These are phyloP conservation scores for Aspergillus incahuasiensis DNA, from an alignment of 495 filamentous ascomycete species.

Conservation along the genomic window DNA sequence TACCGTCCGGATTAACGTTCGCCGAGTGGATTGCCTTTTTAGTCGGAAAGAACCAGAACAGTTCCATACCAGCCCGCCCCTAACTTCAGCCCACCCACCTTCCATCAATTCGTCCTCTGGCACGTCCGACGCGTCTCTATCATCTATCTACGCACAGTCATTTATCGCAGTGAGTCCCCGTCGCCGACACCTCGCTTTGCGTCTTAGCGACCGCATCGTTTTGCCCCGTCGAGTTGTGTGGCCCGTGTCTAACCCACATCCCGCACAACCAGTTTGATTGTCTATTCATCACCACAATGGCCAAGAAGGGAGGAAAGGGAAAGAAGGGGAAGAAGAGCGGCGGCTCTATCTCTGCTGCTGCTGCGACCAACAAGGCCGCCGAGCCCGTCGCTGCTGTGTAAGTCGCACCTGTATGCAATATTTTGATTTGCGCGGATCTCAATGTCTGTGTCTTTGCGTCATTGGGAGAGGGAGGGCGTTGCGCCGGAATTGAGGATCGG, in stretches of 20 bases:
- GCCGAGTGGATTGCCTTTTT: constrained; percentile 18
- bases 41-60: constrained; percentile 19
- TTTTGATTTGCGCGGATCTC: neutral
- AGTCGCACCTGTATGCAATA: constrained; percentile 16
- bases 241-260: constrained; percentile 11
- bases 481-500: neutral
- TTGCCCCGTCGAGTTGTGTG: constrained; percentile 14
- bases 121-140: neutral
- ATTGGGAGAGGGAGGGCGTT: neutral
- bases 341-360: constrained; percentile 22
- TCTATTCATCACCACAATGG: constrained; percentile 25
- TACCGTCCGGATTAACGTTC: constrained; percentile 25
- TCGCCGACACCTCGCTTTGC: neutral
- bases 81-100: constrained; percentile 12
- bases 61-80: constrained; percentile 15
- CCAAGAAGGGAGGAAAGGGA: constrained; percentile 45
- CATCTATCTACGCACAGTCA: constrained; percentile 1
- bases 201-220: neutral
- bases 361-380: constrained; percentile 29
- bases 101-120: neutral
- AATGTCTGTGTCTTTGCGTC: constrained; percentile 5
- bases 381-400: constrained; percentile 42
- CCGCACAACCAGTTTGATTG: constrained; percentile 1
- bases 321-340: constrained; percentile 35
- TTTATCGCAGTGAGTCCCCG: constrained; percentile 15